Base-by-base conservation (phyloP, 2,329 filamentous ascomycete species). In the Delphinella strobiligena region DNA sequence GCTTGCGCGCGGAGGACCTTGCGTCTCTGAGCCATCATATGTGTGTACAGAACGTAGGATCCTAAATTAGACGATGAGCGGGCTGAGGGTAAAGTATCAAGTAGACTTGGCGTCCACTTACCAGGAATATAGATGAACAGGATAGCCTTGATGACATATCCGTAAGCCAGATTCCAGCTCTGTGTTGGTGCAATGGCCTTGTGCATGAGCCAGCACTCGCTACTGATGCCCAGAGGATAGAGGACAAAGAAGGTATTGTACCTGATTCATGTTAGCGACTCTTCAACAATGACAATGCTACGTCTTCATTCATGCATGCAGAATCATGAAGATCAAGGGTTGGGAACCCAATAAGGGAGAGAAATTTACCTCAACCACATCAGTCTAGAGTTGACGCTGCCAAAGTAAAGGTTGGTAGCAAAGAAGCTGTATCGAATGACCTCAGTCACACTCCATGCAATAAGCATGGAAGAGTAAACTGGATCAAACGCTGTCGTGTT, bases 391-490 rank as follows among this genome's bases (percentile, higher is more conserved):
- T 87, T 84, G 19, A 82, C 74, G 0, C 51, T 50, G 51, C 67
- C 54, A 39, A 59, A 50, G 47, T 68, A 64, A 22, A 91, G 72
- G 51, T 76, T 78, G 52, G 87, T 71, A 27, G 83, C 82, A 59
- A 96, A 96, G 71, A 84, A 98, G 35, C 76, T 74, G 71, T 98
- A 98, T 40, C 91, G 80, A 52, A 95, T 81, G 38, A 94, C 82
- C 66, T 98, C 91, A 45, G 91, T 95, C 43, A 85, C 61, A 47
- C 78, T 81, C 89, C 91, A 96, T 22, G 91, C 88, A 41, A 80
- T 54, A 43, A 96, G 72, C 84, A 93, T 86, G 52, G 71, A 74
- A 49, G 76, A 69, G 68, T 88, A 93, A 41, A 72, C 74, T 15
- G 71, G 64, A 46, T 69, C 74, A 10, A 38, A 43, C 44, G 56